These are phyloP conservation scores for Exutisphaerella laricina DNA, from an alignment of 2,329 filamentous ascomycete species.

Conservation along the genomic window DNA sequence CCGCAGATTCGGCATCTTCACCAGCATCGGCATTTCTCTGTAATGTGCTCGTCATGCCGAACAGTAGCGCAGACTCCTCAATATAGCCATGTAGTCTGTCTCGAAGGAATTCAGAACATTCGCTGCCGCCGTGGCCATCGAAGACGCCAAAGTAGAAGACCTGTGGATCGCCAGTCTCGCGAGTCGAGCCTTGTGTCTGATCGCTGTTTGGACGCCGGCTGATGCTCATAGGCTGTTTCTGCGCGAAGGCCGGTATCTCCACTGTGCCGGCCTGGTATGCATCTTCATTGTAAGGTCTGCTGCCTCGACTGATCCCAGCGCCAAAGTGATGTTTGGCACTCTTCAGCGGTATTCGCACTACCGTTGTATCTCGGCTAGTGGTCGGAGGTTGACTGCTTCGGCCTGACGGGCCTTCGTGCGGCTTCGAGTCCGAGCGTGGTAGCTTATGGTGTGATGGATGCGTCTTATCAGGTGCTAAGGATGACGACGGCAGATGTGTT, in stretches of 20 bases:
- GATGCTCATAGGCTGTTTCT: conserved; percentile 64
- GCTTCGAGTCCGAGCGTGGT: conserved; percentile 75
- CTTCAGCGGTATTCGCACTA: conserved; percentile 88
- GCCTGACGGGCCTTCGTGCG: conserved; percentile 51
- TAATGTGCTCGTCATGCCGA: conserved; percentile 73
- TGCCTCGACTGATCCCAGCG: conserved; percentile 69
- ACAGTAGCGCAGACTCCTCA: conserved; percentile 69
- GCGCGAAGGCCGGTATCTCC: conserved; percentile 87
- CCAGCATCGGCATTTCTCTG: conserved; percentile 37
- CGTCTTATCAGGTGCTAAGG: conserved; percentile 69
- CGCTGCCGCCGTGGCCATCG: conserved; percentile 85
- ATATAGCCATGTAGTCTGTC: conserved; percentile 85
- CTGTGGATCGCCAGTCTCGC: conserved; percentile 81
- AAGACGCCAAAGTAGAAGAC: conserved; percentile 98
- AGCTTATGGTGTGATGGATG: conserved; percentile 69
- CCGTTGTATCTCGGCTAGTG: conserved; percentile 67
- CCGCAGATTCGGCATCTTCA: conserved; percentile 36
- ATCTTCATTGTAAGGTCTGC: conserved; percentile 86
- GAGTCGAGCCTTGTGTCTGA: conserved; percentile 54
- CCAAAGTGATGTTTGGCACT: conserved; percentile 97
- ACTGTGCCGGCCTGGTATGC: conserved; percentile 91
- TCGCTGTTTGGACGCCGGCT: conserved; percentile 35
- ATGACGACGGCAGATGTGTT: conserved; percentile 88
- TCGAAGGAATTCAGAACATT: conserved; percentile 81
- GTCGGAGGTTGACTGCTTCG: conserved; percentile 29